Conservation (phyloP, 495 filamentous ascomycete genomes). For the Letharia lupina region DNA sequence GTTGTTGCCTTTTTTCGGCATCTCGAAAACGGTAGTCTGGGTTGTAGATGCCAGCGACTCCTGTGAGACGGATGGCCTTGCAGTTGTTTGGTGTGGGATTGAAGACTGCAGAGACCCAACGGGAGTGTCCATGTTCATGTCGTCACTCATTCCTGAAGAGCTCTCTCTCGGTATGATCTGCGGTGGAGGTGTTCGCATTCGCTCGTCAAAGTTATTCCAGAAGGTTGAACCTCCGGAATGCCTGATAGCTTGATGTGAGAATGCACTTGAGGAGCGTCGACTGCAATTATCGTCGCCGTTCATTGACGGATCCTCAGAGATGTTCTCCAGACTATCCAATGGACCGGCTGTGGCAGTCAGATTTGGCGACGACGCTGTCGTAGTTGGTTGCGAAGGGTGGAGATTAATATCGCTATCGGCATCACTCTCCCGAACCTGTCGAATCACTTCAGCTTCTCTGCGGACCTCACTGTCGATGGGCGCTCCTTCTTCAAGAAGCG, state of each 20-base stretch:
- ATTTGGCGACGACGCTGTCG: slow-evolving; percentile 42
- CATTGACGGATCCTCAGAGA: slow-evolving; percentile 55
- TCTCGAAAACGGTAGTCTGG: slow-evolving; percentile 51
- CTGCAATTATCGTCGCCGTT: slow-evolving; percentile 38
- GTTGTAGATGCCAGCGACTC: slow-evolving; percentile 45
- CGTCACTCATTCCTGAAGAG: slow-evolving; percentile 61
- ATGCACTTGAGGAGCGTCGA: slow-evolving; percentile 51
- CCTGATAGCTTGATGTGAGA: slow-evolving; percentile 61
- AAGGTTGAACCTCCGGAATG: slow-evolving; percentile 66
- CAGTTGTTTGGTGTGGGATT: slow-evolving; percentile 20
- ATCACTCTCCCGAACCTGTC: slow-evolving; percentile 78
- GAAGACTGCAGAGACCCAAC: slow-evolving; percentile 37
- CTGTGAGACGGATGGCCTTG: slow-evolving; percentile 31
- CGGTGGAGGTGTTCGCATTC: slow-evolving; percentile 58
- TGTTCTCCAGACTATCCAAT: slow-evolving; percentile 46
- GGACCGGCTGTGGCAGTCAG: slow-evolving; percentile 23
- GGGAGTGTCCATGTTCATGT: slow-evolving; percentile 68
- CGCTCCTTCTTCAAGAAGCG: slow-evolving; percentile 75
- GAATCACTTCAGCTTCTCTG: slow-evolving; percentile 88
- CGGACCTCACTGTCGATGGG: slow-evolving; percentile 83
- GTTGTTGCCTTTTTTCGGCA: slow-evolving; percentile 53
- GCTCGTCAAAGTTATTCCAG: slow-evolving; percentile 68
- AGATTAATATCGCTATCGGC: slow-evolving; percentile 36
- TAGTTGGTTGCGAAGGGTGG: slow-evolving; percentile 33
- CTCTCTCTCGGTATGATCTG: slow-evolving; percentile 47